Evolutionary conservation across 495 filamentous ascomycete species (phyloP), one percentile per base, ranked within the genome.

Genomic region (Tuber magnatum): DNA sequence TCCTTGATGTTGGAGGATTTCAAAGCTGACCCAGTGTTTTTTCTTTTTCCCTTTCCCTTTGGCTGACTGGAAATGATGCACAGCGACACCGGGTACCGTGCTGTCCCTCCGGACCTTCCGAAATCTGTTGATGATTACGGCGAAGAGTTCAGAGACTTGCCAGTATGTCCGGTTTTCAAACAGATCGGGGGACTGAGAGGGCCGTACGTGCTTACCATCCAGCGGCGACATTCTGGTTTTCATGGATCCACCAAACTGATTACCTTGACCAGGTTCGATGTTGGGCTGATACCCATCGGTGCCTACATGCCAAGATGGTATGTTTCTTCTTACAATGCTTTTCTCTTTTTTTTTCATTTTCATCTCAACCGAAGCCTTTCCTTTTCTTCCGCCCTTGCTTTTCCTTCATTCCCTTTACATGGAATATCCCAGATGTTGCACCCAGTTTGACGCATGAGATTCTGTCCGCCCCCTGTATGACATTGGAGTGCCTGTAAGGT

Each of bases 261-360:
- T 18, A 65, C 12, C 56, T 65, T 35, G 56, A 65, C 56, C 5
- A 65, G 92, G 7, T 97, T 99, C 81, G 94, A 99, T 84, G 88
- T 99, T 39, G 95, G 95, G 3, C 80, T 99, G 78, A 96, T 99
- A 74, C 95, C 95, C 39, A 97, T 99, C 76, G 95, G 94, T 40
- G 95, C 95, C 35, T 99, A 99, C 82, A 84, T 87, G 77, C 95
- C 95, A 14, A 88, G 94, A 69, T 89, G 86, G 81, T 82, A 75
- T 68, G 78, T 81, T 72, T 77, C 43, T 71, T 77, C 70, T 38
- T 65, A 77, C 48, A 69, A 75, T 68, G 22, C 40, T 42, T 70
- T 72, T n/a, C n/a, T n/a, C n/a, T n/a, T 71, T 73, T 28, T 39
- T 71, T 70, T 69, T 22, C 22, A 80, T 28, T 43, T 71, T 72